These are phyloP conservation scores for Tilletia caries DNA, from an alignment of 1,284 basidiomycete species.

Conservation along the genomic window DNA sequence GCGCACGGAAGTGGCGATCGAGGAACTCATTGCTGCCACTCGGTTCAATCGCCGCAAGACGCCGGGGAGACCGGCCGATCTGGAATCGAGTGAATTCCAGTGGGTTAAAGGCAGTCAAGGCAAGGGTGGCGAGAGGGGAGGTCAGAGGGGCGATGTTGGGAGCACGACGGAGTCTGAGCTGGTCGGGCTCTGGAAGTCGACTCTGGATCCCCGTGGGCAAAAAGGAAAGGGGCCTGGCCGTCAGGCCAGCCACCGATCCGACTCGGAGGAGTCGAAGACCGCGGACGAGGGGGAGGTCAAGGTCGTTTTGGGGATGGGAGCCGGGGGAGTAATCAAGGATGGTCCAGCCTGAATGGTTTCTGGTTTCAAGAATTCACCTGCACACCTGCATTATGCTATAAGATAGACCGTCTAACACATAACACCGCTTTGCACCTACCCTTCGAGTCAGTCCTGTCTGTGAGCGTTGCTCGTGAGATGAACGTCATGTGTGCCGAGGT, in stretches of 20 bases:
- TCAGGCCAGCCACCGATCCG: background rate
- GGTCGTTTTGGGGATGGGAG: background rate
- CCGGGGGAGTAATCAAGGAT: background rate
- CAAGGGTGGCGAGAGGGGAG: background rate
- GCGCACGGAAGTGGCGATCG: conserved; percentile 68
- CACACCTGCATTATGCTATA: background rate
- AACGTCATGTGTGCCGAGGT: too few relatives aligned
- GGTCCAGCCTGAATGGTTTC: background rate
- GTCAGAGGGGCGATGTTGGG: background rate
- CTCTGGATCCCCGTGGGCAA: background rate
- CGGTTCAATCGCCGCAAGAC: conserved; percentile 22
- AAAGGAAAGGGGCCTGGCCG: background rate
- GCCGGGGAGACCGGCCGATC: background rate
- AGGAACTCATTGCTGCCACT: conserved; percentile 55
- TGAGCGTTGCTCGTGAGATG: too few relatives aligned
- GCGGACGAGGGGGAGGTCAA: background rate
- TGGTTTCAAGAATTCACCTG: background rate
- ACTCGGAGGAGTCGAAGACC: background rate
- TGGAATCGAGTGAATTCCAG: background rate
- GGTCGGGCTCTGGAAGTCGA: background rate
- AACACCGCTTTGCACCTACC: background rate
- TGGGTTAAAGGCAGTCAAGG: background rate
- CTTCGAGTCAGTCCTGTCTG: too few relatives aligned
- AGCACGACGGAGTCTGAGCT: background rate
- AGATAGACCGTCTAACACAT: too few relatives aligned